Percentiles rank a stretch among this genome's conserved stretches.
Conservation (phyloP, 495 filamentous ascomycete genomes). For the Pseudomonodictys pantanalensis region DNA sequence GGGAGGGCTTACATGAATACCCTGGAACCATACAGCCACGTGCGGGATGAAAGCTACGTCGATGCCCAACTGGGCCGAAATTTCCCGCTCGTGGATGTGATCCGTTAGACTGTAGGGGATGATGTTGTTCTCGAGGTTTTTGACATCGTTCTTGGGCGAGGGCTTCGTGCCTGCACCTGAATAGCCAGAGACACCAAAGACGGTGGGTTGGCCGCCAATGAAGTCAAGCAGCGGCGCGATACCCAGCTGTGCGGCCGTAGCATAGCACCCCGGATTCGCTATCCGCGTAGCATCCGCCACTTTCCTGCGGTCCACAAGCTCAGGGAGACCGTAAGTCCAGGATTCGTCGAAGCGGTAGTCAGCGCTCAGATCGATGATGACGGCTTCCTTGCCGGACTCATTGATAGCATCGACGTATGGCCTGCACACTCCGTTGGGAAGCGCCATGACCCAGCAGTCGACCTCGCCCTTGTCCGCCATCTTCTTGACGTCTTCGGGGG, state of each 20-base stretch:
- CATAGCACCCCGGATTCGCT: constrained; percentile 93
- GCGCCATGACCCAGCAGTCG: constrained; percentile 97
- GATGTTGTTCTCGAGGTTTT: constrained; percentile 82
- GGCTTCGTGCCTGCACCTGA: constrained; percentile 96
- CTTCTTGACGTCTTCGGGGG: constrained; percentile 80
- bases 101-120: constrained; percentile 92
- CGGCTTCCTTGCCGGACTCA: constrained; percentile 65
- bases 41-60: constrained; percentile 89
- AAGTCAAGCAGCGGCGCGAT: constrained; percentile 79
- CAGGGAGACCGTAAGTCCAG: constrained; percentile 96
- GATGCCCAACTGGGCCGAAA: constrained; percentile 71
- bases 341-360: constrained; percentile 88
- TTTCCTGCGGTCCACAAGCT: constrained; percentile 72
- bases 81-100: constrained; percentile 95
- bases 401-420: constrained; percentile 92
- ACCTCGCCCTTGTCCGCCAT: constrained; percentile 92
- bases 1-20: constrained; percentile 61
- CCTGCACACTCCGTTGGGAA: constrained; percentile 96
- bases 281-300: constrained; percentile 84
- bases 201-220: constrained; percentile 75
- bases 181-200: constrained; percentile 95
- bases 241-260: constrained; percentile 91
- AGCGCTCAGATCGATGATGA: constrained; percentile 90
- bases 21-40: constrained; percentile 96
- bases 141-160: constrained; percentile 89